Base-by-base conservation (phyloP, 139 green algal species). In the Chlorella sp. region DNA sequence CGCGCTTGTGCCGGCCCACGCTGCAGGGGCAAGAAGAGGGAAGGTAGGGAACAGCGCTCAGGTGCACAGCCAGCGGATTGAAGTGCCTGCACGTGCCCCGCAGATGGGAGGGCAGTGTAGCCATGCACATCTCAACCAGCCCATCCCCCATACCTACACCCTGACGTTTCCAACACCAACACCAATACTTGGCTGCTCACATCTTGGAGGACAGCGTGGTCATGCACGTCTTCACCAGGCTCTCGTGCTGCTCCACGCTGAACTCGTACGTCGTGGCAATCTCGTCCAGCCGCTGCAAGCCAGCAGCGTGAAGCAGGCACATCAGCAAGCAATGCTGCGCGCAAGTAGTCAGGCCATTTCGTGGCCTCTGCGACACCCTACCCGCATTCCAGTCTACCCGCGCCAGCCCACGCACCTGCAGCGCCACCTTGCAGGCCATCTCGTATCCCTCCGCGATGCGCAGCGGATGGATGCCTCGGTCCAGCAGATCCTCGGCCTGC, bases 161-260 rank as follows among this genome's bases (percentile, higher is more conserved):
- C 51, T 23, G 12, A 60, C 51, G 21, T 60, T 51, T 9, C 9
- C 44, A n/a, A n/a, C n/a, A 9, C 51, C 18, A 60, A 60, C 51
- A 60, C 2, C 51, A 60, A 4, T 23, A 21, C 51, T 4, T 1
- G 20, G 63, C 25, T 30, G 67, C 95, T 94, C 80, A 98, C 93
- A 99, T 98, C 93, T 99, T 99, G 65, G 94, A 98, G n/a, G 94
- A 98, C 5, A 99, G 92, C 6, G 98, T 99, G 18, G 98, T 99
- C 96, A 98, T 99, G 94, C 98, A 99, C 16, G 96, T 98, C 89
- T 98, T 93, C 15, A 99, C 88, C 17, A 99, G 93, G 2, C 95
- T 94, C 94, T 99, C 97, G 17, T 96, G 86, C 88, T 99, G 73
- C 15, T 98, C 87, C 32, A 56, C 68, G 82, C 34, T 89, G 87